Base-by-base conservation (phyloP, 2,329 filamentous ascomycete species). In the Didymella pomorum region DNA sequence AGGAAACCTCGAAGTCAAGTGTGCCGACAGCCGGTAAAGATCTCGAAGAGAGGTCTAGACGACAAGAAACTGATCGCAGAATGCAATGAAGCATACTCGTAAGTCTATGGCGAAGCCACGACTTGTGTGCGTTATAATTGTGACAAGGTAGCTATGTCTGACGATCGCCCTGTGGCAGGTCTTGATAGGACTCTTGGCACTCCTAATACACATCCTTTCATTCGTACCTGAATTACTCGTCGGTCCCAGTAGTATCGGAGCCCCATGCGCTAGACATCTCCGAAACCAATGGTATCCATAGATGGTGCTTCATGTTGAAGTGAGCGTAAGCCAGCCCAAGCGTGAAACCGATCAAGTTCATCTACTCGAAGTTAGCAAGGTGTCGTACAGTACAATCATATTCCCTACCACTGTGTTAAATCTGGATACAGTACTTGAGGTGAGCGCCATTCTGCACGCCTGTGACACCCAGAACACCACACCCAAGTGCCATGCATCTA, bases 301-400 rank as follows among this genome's bases (percentile, higher is more conserved):
- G 16, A 11, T 64, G 59, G 7, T 64, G 48, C 31, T 64, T 58
- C 12, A 49, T 26, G 23, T 66, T 57, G 39, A 61, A 64, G n/a
- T 62, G 56, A 18, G 60, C 59, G 25, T 66, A 66, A 10, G 59
- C 57, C 25, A 47, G 54, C 16, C 61, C 63, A 20, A 66, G 45
- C 12, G 23, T 52, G 5, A 60, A 26, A 48, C 55, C 57, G 28
- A 50, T 25, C 21, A 56, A 11, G 46, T 62, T 58, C 5, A 61
- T 35, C 63, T 65, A 28, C 20, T 14, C 4, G 6, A 18, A 23
- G 37, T 65, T 23, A 65, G 48, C 42, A 43, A 21, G 11, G 11
- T 25, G 20, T 21, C 18, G 10, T 4, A 33, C 26, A n/a, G 29
- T n/a, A 12, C 2, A 10, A 1, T 10, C 20, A 4, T 18, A 37